A percentile compares a stretch with the other conserved stretches of the same genome.
phyloP scores from a whole-genome alignment of 768 basidiomycete genomes.

The Crucibulum laeve region DNA sequence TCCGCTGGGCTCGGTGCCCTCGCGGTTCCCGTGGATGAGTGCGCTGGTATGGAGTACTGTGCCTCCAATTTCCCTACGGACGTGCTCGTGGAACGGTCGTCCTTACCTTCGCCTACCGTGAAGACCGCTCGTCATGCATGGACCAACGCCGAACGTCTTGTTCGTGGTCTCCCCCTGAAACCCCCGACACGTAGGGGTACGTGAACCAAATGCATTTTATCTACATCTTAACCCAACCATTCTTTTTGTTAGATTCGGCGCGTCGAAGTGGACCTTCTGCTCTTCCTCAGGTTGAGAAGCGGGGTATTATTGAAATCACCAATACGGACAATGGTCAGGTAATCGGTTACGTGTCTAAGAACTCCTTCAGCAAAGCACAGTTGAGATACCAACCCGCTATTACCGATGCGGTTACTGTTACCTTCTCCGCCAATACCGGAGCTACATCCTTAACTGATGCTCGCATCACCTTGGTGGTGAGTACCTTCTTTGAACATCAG shows the following conservation, averaged over 20 bases:
- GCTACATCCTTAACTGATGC: constrained; percentile 5
- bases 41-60: too few species aligned
- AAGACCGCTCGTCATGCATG: too few species aligned
- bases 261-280: constrained; percentile 13
- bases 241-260: constrained; percentile 7
- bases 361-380: constrained; percentile 4
- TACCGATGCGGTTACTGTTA: not conserved
- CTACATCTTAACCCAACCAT: not conserved
- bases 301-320: constrained; percentile 9
- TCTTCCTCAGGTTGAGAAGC: constrained; percentile 1
- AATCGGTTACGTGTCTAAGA: constrained; percentile 1
- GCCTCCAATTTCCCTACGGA: too few species aligned
- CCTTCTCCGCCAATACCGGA: not conserved
- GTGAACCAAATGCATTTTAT: constrained; percentile 1
- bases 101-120: too few species aligned
- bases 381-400: not conserved
- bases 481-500: constrained; percentile 1
- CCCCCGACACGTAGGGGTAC: constrained; percentile 17
- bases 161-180: constrained; percentile 18
- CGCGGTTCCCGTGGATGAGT: too few species aligned
- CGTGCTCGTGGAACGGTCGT: too few species aligned
- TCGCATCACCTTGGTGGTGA: constrained; percentile 6
- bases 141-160: constrained; percentile 20
- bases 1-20: too few species aligned
- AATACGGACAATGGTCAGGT: not conserved